Conservation (phyloP, 163 green algal species). For the Scenedesmus sp. region DNA sequence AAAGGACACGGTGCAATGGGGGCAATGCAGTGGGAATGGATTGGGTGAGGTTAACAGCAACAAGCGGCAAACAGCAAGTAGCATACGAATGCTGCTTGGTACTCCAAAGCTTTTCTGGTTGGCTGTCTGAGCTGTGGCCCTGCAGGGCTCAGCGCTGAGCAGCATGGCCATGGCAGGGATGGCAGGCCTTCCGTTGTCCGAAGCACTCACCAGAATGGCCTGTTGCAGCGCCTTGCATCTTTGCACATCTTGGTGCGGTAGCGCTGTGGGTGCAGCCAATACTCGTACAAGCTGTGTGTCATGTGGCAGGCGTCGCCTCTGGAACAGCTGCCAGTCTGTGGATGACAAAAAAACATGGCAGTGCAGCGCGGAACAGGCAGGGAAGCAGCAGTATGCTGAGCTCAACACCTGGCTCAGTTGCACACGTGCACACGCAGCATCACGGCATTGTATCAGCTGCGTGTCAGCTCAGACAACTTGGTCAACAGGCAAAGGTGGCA, state of each 20-base stretch:
- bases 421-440: background rate
- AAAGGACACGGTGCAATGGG: background rate
- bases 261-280: conserved; percentile 55
- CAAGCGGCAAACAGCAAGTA: no score
- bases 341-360: background rate
- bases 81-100: no score
- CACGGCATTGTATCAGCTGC: no score
- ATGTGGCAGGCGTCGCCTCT: conserved; percentile 46
- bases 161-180: background rate
- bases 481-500: background rate
- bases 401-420: background rate
- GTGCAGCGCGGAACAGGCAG: background rate
- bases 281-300: conserved; percentile 56
- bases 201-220: conserved; percentile 48
- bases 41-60: no score
- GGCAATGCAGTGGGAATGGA: background rate
- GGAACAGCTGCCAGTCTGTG: conserved; percentile 26
- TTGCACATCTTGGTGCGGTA: conserved; percentile 61
- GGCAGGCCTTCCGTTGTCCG: no score
- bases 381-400: background rate
- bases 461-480: no score
- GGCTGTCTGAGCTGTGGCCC: no score
- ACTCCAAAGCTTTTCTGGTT: no score
- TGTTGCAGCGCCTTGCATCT: conserved; percentile 43
- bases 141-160: background rate